A percentile compares a stretch with the other conserved stretches of the same genome.
Conservation (phyloP, 345 rosid species). For the Hibiscus mutabilis region DNA sequence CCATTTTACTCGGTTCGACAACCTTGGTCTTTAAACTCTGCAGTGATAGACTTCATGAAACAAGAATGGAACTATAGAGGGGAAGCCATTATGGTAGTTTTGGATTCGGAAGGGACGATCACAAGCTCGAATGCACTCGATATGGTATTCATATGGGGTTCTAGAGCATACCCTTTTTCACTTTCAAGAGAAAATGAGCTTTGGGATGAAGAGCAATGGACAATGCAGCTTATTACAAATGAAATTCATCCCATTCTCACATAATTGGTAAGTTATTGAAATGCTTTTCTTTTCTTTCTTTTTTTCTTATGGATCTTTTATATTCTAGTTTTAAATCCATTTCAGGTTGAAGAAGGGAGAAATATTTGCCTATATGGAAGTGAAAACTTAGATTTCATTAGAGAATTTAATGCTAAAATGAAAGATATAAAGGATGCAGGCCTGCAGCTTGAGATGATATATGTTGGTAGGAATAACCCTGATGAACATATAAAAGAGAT, state of each 20-base stretch:
- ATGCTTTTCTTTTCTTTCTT: slow-evolving; percentile 12
- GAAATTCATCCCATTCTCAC: slow-evolving; percentile 45
- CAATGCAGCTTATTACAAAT: slow-evolving; percentile 39
- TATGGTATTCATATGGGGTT: slow-evolving; percentile 74
- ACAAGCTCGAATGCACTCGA: slow-evolving; percentile 59
- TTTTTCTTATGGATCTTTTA: slow-evolving; percentile 15
- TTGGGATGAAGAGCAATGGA: slow-evolving; percentile 58
- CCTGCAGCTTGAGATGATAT: slow-evolving; percentile 43
- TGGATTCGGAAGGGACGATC: slow-evolving; percentile 48
- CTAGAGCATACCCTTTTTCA: slow-evolving; percentile 66
- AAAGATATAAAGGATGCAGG: slow-evolving; percentile 29
- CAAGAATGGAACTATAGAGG: slow-evolving; percentile 48
- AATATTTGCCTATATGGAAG: slow-evolving; percentile 60
- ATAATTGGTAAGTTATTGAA: slow-evolving; percentile 36
- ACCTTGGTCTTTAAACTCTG: slow-evolving; percentile 48
- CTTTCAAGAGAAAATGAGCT: slow-evolving; percentile 50
- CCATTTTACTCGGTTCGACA: slow-evolving; percentile 57
- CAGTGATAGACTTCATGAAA: slow-evolving; percentile 39
- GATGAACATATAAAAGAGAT: slow-evolving; percentile 20
- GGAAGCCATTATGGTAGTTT: slow-evolving; percentile 43
- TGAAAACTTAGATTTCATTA: slow-evolving; percentile 40
- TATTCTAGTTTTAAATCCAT: slow-evolving; percentile 11
- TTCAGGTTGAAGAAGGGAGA: slow-evolving; percentile 57
- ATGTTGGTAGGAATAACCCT: slow-evolving; percentile 36
- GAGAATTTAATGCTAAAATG: slow-evolving; percentile 34